Evolutionary conservation across 2,329 filamentous ascomycete genomes (phyloP), one percentile per base, ranked within the genome.

Genomic region (Ascosphaera acerosa): DNA sequence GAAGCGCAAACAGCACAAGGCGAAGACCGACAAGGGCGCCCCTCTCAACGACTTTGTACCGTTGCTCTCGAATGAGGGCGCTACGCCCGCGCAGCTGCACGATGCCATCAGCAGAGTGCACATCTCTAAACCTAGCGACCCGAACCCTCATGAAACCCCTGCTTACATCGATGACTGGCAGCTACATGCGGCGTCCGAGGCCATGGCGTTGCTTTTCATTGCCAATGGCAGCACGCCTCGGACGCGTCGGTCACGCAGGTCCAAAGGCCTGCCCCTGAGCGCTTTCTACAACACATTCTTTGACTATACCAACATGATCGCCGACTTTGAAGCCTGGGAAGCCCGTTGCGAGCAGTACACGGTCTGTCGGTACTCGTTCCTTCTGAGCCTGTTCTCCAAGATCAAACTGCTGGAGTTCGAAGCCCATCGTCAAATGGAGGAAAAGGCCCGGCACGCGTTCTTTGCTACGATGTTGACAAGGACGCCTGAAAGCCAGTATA

Each of bases 311-410:
- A 78, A 91, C 44, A 59, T 91, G 4, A 66, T 87, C 29, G 66
- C 66, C 0, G 82, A 92, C 46, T 91, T 89, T 43, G 78, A 90
- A 44, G 62, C 68, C 6, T 92, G 82, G 82, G 81, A 90, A 46
- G 63, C 66, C 3, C 72, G 65, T 38, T 62, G 64, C 32, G 62
- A 63, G 14, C 77, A 70, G 40, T 91, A 91, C 45, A 66, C 76
- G 0, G 90, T 92, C 45, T 91, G 81, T 46, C 78, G 90, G 46
- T 90, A 89, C 43, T 80, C 82, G 0, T 89, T 91, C 43, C 71
- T 91, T 40, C 59, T 92, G 25, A 90, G 80, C 37, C 81, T 92
- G 39, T 82, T 78, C 58, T 75, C 81, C 17, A 92, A 92, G 51
- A 90, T 87, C 35, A 74, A 74, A 39, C 84, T 91, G 29, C 59